Percentiles rank a stretch among this genome's conserved stretches.
Conservation (phyloP, 2,329 filamentous ascomycete genomes). For the Fusarium duplospermum region DNA sequence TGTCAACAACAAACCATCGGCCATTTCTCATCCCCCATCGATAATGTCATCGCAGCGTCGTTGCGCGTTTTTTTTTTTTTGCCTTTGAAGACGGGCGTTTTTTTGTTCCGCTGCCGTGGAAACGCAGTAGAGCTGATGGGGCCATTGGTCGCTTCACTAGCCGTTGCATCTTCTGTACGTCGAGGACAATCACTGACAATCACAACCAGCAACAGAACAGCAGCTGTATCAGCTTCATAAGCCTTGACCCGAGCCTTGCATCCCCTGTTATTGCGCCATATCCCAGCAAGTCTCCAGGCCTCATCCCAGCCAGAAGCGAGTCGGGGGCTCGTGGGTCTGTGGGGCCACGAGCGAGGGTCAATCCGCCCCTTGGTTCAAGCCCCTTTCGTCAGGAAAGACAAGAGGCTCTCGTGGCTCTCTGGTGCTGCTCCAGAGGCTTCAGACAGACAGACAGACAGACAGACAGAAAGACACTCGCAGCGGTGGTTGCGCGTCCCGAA, state of each 20-base stretch:
- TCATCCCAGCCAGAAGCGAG: constrained; percentile 34
- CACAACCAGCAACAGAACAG: constrained; percentile 17
- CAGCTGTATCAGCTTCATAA: neutral
- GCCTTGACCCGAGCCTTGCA: constrained; percentile 37
- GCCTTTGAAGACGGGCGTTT: constrained; percentile 3
- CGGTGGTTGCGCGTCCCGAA: constrained; percentile 43
- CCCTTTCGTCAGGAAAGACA: constrained; percentile 36
- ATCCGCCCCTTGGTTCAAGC: constrained; percentile 28
- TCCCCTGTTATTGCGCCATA: constrained; percentile 44
- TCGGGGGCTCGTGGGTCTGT: constrained; percentile 26
- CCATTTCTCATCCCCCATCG: constrained; percentile 3
- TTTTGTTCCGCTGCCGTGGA: constrained; percentile 7
- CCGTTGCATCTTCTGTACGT: constrained; percentile 8
- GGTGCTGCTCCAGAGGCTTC: constrained; percentile 10
- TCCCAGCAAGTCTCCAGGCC: constrained; percentile 30
- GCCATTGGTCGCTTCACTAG: constrained; percentile 7
- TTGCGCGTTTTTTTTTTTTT: neutral
- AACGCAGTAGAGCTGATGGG: neutral
- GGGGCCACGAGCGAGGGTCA: constrained; percentile 34
- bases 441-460: neutral
- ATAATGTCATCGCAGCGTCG: constrained; percentile 6
- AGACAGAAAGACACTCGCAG: neutral
- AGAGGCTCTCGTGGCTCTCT: constrained; percentile 33
- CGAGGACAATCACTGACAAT: constrained; percentile 30
- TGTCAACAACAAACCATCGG: constrained; percentile 20